These are phyloP conservation scores for Arthroderma sp. DNA, from an alignment of 2,329 filamentous ascomycete genomes.

Conservation along the genomic window DNA sequence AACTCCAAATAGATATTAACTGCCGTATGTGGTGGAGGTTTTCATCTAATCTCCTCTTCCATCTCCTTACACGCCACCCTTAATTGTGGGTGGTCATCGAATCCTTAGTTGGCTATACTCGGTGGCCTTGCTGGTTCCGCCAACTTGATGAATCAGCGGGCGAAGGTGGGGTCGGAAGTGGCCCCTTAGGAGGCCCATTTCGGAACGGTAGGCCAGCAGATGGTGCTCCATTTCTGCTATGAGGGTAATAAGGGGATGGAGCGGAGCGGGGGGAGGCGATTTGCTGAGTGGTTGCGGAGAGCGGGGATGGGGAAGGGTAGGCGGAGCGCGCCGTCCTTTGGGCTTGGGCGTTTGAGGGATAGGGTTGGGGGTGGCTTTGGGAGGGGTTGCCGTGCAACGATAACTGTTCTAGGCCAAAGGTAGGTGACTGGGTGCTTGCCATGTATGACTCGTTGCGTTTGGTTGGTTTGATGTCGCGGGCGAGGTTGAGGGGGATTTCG, in stretches of 20 bases:
- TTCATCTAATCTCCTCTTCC: no score
- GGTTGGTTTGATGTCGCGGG: conserved; percentile 20
- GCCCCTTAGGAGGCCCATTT: conserved; percentile 43
- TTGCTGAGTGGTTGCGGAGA: conserved; percentile 5
- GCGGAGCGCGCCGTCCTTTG: conserved; percentile 2
- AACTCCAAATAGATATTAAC: no score
- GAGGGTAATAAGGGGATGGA: conserved; percentile 5
- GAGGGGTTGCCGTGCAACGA: conserved; percentile 18
- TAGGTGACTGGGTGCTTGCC: conserved; percentile 14
- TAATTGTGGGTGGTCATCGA: no score
- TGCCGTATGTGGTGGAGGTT: no score
- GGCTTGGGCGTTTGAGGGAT: not conserved
- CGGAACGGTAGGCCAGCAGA: conserved; percentile 54
- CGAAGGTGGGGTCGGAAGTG: conserved; percentile 44
- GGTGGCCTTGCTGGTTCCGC: conserved; percentile 1
- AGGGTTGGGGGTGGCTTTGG: conserved; percentile 2
- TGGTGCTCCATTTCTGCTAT: conserved; percentile 14
- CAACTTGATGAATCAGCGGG: not conserved
- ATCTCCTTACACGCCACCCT: no score
- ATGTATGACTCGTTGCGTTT: conserved; percentile 13
- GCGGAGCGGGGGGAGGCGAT: conserved; percentile 8
- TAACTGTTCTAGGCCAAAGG: conserved; percentile 31
- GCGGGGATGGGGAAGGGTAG: conserved; percentile 3
- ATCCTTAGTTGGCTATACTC: not conserved
- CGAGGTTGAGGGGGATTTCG: conserved; percentile 50